Evolutionary conservation across 2,329 filamentous ascomycete species (phyloP).

Genomic region (Waltergamsia citrina): DNA sequence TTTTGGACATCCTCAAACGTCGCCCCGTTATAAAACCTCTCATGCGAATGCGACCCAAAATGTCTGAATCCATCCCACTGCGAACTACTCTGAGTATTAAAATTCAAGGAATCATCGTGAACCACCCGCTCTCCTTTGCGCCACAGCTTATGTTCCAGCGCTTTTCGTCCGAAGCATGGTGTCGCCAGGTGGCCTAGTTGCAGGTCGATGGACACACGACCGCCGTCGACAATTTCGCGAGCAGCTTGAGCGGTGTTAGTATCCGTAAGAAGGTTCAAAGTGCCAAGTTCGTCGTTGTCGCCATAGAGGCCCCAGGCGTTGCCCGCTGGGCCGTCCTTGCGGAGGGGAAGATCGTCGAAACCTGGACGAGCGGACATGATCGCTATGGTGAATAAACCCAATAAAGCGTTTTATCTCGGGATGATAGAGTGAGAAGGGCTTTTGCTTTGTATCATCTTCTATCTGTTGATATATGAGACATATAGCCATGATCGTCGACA

Average conservation of each 20-base stretch:
- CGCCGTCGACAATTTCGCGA: slow-evolving; percentile 17
- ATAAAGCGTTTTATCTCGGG: neutral
- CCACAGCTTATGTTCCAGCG: slow-evolving; percentile 17
- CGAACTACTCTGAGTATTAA: slow-evolving; percentile 27
- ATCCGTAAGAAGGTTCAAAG: slow-evolving; percentile 42
- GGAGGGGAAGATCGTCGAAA: slow-evolving; percentile 38
- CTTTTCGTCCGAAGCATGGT: slow-evolving; percentile 21
- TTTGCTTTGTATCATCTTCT: too few relatives aligned
- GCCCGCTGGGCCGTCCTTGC: slow-evolving; percentile 35
- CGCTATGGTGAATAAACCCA: too few relatives aligned
- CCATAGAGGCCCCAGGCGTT: slow-evolving; percentile 51
- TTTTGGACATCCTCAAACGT: slow-evolving; percentile 33
- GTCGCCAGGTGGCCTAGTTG: slow-evolving; percentile 18
- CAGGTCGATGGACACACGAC: slow-evolving; percentile 22
- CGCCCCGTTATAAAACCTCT: slow-evolving; percentile 20
- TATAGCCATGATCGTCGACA: too few relatives aligned
- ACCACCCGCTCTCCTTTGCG: slow-evolving; percentile 16
- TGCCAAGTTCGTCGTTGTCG: slow-evolving; percentile 38
- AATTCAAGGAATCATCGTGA: slow-evolving; percentile 20
- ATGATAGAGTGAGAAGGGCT: neutral
- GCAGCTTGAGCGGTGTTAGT: slow-evolving; percentile 14
- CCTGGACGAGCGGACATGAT: slow-evolving; percentile 8
- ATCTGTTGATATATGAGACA: too few relatives aligned
- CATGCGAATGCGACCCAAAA: slow-evolving; percentile 25
- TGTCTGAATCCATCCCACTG: slow-evolving; percentile 30